Percentiles rank a stretch among this genome's conserved stretches.
Conservation (phyloP, 140 eudicot genomes). For the Senecio squalidus region DNA sequence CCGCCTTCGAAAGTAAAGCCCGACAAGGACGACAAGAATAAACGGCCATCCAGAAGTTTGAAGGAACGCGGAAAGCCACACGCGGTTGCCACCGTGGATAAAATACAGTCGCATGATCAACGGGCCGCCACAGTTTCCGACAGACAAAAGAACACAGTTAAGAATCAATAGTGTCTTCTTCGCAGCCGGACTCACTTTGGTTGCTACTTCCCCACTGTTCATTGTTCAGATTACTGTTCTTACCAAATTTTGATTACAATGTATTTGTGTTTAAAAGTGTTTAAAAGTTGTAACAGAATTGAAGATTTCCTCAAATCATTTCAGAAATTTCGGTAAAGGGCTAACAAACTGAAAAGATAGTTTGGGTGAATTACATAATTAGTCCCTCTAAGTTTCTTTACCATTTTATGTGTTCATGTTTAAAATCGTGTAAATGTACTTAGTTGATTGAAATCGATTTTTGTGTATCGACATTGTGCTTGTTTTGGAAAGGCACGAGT, state of each 20-base stretch:
- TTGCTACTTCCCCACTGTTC: background rate
- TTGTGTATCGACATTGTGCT: no score
- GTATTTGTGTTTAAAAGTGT: background rate
- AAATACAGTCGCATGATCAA: slow-evolving; percentile 16
- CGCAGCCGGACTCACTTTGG: slow-evolving; percentile 11
- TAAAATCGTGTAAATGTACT: no score
- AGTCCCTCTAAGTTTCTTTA: no score
- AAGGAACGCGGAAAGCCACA: slow-evolving; percentile 33
- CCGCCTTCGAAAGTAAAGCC: background rate
- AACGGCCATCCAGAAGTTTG: slow-evolving; percentile 43
- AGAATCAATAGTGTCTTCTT: slow-evolving; percentile 17
- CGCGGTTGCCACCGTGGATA: slow-evolving; percentile 27
- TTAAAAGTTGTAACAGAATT: no score
- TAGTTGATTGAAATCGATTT: no score
- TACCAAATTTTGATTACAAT: background rate
- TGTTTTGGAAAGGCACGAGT: no score
- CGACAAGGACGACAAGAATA: slow-evolving; percentile 1
- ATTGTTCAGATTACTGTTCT: background rate
- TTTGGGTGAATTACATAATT: no score
- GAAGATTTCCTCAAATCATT: no score
- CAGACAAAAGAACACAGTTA: slow-evolving; percentile 10
- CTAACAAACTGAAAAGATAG: no score
- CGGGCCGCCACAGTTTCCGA: slow-evolving; percentile 21
- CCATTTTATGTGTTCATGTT: no score
- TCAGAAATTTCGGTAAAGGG: no score